A percentile compares a stretch with the other conserved stretches of the same genome.
Evolutionary conservation across 177 flowering plant species (phyloP).

Genomic region (Vitis hybrid): DNA sequence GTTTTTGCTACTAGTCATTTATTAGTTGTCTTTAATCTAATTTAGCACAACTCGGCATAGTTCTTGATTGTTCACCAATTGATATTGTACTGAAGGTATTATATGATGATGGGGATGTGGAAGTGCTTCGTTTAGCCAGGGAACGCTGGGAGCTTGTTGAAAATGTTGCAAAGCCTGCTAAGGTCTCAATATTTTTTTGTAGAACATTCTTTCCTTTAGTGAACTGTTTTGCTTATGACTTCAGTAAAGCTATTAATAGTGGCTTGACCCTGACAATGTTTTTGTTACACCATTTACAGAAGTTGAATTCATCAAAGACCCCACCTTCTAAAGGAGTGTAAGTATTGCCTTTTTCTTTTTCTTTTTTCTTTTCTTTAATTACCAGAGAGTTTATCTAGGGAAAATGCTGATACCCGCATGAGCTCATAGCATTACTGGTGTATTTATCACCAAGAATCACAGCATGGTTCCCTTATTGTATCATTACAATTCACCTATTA

Average conservation of each 20-base stretch:
- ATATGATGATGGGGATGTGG: slow-evolving; percentile 95
- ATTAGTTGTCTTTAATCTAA: background rate
- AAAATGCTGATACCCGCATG: background rate
- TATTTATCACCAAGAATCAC: background rate
- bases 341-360: slow-evolving; percentile 21
- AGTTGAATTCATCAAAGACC: slow-evolving; percentile 30
- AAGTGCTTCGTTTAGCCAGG: slow-evolving; percentile 69
- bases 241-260: background rate
- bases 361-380: background rate
- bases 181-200: slow-evolving; percentile 38
- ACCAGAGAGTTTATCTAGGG: background rate
- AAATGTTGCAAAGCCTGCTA: slow-evolving; percentile 32
- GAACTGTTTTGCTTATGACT: too few relatives aligned
- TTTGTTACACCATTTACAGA: slow-evolving; percentile 34
- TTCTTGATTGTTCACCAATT: slow-evolving; percentile 1
- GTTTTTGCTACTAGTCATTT: background rate
- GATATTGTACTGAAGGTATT: slow-evolving; percentile 46
- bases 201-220: background rate
- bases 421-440: background rate
- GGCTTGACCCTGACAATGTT: slow-evolving; percentile 8
- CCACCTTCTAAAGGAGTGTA: slow-evolving; percentile 40
- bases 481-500: background rate
- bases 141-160: slow-evolving; percentile 86
- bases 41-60: slow-evolving; percentile 1
- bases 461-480: too few relatives aligned